Evolutionary conservation across 495 filamentous ascomycete species (phyloP).

Genomic region (Daldinia decipiens): DNA sequence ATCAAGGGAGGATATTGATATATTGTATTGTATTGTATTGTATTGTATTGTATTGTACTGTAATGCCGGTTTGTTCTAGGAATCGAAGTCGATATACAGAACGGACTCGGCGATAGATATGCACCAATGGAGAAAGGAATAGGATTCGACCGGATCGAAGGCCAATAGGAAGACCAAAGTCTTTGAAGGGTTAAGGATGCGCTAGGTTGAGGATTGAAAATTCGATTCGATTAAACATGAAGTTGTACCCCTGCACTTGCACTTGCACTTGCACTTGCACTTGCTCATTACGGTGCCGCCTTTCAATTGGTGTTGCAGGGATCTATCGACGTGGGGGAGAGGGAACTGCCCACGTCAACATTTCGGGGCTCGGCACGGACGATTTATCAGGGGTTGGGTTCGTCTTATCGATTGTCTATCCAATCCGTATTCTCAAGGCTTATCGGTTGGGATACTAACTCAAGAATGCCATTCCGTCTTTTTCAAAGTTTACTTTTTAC

Average conservation of each 20-base stretch:
- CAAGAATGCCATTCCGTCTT: neutral
- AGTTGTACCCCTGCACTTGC: neutral
- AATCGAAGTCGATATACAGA: neutral
- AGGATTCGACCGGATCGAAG: neutral
- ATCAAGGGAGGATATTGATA: neutral
- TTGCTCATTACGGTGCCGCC: conserved; percentile 2
- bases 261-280: too few relatives aligned
- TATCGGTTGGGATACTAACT: neutral
- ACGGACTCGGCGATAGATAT: neutral
- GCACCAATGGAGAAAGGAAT: neutral
- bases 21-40: neutral
- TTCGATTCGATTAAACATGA: conserved; percentile 7
- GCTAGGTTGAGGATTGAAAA: conserved; percentile 12
- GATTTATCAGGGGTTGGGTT: conserved; percentile 6
- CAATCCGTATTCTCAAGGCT: neutral
- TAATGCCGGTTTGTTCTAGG: neutral
- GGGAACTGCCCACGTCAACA: conserved; percentile 32
- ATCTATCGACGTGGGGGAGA: conserved; percentile 23
- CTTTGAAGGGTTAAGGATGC: conserved; percentile 18
- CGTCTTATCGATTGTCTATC: neutral
- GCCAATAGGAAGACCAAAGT: neutral
- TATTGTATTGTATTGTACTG: neutral
- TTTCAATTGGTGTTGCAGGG: conserved; percentile 19
- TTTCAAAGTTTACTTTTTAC: neutral
- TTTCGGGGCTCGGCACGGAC: conserved; percentile 11